phyloP scores from a whole-genome alignment of 768 basidiomycete genomes.

The Dioszegia aurantiaca region DNA sequence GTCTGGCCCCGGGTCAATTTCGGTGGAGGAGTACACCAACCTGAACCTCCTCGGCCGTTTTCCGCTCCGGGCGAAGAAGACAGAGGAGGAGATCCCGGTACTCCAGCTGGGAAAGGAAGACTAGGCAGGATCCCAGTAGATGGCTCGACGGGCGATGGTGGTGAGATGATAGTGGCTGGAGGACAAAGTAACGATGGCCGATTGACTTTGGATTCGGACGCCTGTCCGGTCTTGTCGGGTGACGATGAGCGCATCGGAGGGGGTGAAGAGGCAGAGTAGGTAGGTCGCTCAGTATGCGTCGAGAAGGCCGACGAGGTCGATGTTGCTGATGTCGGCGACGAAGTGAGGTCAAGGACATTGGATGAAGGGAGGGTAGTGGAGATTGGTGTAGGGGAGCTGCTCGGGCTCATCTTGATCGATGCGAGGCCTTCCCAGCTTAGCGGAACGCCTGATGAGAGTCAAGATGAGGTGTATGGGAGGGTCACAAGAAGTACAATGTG shows the following conservation, averaged over 20 bases:
- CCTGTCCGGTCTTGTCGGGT: no score
- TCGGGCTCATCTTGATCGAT: neutral
- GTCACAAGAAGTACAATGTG: no score
- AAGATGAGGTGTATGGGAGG: no score
- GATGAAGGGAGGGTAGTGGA: no score
- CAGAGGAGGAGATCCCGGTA: conserved; percentile 1
- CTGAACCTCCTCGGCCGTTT: neutral
- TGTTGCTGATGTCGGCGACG: neutral
- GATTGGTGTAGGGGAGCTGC: no score
- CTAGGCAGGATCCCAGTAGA: conserved; percentile 16
- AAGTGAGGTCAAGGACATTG: no score
- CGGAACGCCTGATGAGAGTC: no score
- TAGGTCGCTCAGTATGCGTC: neutral
- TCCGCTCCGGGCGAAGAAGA: conserved; percentile 16
- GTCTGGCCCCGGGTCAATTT: neutral
- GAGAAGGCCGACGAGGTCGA: neutral
- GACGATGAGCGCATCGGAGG: no score
- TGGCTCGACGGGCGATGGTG: conserved; percentile 40
- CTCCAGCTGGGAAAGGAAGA: neutral
- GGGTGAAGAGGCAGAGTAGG: neutral
- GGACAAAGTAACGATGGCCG: conserved; percentile 28
- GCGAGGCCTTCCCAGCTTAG: neutral
- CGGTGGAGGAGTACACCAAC: no score
- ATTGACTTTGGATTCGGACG: neutral
- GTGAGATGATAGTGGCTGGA: conserved; percentile 41